A percentile compares a stretch with the other conserved stretches of the same genome.
Conservation (phyloP, 2,329 filamentous ascomycete species). For the Botrytis pseudocinerea region DNA sequence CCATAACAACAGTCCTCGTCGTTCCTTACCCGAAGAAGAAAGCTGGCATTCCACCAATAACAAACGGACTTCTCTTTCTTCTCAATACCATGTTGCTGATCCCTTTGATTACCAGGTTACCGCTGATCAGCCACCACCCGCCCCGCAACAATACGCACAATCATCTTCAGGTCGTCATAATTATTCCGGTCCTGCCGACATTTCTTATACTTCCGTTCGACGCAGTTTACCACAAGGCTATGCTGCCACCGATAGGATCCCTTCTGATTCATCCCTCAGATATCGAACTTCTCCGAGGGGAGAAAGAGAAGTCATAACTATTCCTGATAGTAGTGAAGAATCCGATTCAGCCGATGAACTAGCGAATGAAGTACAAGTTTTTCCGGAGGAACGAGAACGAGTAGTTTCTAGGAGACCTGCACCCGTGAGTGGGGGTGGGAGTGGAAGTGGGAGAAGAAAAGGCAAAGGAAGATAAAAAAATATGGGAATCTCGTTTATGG, state of each 20-base stretch:
- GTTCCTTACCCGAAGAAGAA: slow-evolving; percentile 52
- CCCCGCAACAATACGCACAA: slow-evolving; percentile 40
- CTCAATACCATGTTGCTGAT: slow-evolving; percentile 39
- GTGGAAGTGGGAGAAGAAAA: slow-evolving; percentile 30
- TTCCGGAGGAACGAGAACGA: slow-evolving; percentile 31
- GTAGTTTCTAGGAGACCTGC: slow-evolving; percentile 29
- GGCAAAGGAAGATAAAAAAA: slow-evolving; percentile 29
- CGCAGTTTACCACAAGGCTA: slow-evolving; percentile 33
- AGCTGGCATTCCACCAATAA: slow-evolving; percentile 45
- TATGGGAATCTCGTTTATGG: background rate
- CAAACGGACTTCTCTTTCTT: slow-evolving; percentile 38
- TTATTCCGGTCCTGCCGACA: slow-evolving; percentile 41
- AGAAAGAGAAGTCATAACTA: slow-evolving; percentile 28
- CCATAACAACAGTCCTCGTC: slow-evolving; percentile 41
- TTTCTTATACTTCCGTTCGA: slow-evolving; percentile 40
- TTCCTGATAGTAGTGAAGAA: slow-evolving; percentile 27
- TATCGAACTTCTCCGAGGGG: slow-evolving; percentile 27
- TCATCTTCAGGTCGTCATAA: slow-evolving; percentile 37
- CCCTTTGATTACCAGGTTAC: slow-evolving; percentile 44
- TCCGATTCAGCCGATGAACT: slow-evolving; percentile 36
- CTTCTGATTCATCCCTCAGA: slow-evolving; percentile 32
- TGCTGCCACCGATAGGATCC: slow-evolving; percentile 29
- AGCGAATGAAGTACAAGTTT: slow-evolving; percentile 37
- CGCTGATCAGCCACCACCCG: slow-evolving; percentile 34
- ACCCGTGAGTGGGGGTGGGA: slow-evolving; percentile 26